These are phyloP conservation scores for Aspergillus coremiiformis DNA, from an alignment of 495 filamentous ascomycete genomes.

Conservation along the genomic window DNA sequence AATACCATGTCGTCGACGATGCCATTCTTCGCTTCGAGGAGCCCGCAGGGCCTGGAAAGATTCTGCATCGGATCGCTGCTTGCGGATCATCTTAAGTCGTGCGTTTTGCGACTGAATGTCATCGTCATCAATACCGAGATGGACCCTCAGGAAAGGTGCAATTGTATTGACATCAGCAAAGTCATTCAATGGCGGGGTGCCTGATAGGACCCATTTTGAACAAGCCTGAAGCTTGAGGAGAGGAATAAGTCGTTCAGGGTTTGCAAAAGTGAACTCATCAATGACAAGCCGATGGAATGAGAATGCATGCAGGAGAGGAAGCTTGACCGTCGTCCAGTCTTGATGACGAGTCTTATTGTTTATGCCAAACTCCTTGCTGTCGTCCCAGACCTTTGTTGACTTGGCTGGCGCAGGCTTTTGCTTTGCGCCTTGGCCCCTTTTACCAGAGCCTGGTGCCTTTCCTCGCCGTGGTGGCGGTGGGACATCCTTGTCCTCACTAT, in stretches of 20 bases:
- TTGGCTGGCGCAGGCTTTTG: background rate
- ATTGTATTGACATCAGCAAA: constrained; percentile 55
- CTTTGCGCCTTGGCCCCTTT: background rate
- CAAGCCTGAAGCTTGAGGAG: constrained; percentile 35
- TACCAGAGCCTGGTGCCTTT: background rate
- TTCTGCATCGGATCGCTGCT: constrained; percentile 34
- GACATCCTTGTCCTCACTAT: constrained; percentile 3
- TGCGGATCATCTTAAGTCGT: constrained; percentile 19
- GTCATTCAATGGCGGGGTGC: constrained; percentile 51
- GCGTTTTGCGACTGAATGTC: constrained; percentile 27
- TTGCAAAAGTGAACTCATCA: constrained; percentile 61
- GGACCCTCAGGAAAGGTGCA: constrained; percentile 46
- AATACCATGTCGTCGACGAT: constrained; percentile 36
- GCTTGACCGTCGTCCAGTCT: constrained; percentile 17
- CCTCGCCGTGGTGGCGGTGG: background rate
- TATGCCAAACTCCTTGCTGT: constrained; percentile 25
- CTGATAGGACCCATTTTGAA: constrained; percentile 62
- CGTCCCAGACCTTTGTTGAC: constrained; percentile 9
- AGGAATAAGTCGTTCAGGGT: constrained; percentile 23
- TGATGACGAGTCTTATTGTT: background rate
- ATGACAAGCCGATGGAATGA: constrained; percentile 56
- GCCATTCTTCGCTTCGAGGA: constrained; percentile 44
- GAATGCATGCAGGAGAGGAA: constrained; percentile 50
- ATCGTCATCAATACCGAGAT: constrained; percentile 48
- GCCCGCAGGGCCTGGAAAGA: constrained; percentile 39